Percentiles rank a stretch among this genome's conserved stretches.
phyloP scores from a whole-genome alignment of 768 basidiomycete genomes.

The Lentinula sp. region DNA sequence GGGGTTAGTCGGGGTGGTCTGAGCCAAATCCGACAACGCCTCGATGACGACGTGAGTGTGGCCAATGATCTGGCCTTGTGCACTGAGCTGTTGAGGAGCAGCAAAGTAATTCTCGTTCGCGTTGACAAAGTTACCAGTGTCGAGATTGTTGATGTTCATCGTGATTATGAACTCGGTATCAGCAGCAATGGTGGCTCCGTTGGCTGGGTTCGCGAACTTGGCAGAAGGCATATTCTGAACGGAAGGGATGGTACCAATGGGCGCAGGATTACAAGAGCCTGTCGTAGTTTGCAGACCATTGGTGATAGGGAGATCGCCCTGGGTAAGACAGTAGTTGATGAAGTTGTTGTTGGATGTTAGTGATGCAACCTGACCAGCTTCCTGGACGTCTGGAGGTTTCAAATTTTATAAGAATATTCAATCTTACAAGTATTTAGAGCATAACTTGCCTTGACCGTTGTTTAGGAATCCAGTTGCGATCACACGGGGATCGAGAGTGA shows the following conservation, averaged over 20 bases:
- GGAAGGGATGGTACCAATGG: slow-evolving; percentile 54
- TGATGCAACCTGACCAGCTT: slow-evolving; percentile 49
- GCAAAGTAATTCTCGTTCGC: slow-evolving; percentile 39
- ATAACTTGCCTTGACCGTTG: slow-evolving; percentile 32
- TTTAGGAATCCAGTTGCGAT: slow-evolving; percentile 51
- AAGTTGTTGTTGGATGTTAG: slow-evolving; percentile 68
- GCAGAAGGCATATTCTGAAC: slow-evolving; percentile 43
- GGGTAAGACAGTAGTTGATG: slow-evolving; percentile 58
- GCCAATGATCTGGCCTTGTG: slow-evolving; percentile 47
- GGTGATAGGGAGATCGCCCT: slow-evolving; percentile 31
- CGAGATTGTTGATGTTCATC: slow-evolving; percentile 37
- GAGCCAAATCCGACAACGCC: slow-evolving; percentile 36
- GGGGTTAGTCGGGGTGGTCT: slow-evolving; percentile 45
- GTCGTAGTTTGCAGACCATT: slow-evolving; percentile 29
- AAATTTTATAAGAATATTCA: not conserved
- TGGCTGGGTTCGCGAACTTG: slow-evolving; percentile 45
- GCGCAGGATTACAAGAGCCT: slow-evolving; percentile 45
- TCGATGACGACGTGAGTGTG: slow-evolving; percentile 63
- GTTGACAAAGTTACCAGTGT: slow-evolving; percentile 54
- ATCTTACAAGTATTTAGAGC: slow-evolving; percentile 14
- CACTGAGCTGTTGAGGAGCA: slow-evolving; percentile 47
- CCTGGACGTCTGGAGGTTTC: slow-evolving; percentile 12
- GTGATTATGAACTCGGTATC: slow-evolving; percentile 47
- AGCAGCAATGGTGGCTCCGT: slow-evolving; percentile 34
- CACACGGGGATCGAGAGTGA: slow-evolving; percentile 38